phyloP scores from a whole-genome alignment of 2,329 filamentous ascomycete species.

The Phyllosticta citribraziliensis region DNA sequence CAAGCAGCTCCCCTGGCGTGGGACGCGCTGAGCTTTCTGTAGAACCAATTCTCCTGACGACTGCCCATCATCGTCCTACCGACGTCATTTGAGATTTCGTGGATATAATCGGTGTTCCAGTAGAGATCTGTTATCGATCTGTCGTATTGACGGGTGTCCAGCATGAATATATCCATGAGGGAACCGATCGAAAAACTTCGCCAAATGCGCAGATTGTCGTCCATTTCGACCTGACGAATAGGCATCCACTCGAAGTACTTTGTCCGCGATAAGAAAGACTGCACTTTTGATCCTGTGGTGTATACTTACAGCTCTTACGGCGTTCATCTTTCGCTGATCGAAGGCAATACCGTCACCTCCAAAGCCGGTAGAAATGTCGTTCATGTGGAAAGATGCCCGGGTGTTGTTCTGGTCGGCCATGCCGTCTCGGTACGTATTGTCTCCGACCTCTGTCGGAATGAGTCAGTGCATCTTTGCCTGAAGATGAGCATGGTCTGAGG shows the following conservation, averaged over 20 bases:
- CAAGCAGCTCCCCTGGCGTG: conserved; percentile 48
- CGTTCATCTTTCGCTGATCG: conserved; percentile 38
- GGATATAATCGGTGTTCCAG: conserved; percentile 54
- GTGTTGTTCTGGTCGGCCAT: conserved; percentile 33
- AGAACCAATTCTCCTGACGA: conserved; percentile 60
- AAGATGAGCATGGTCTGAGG: conserved; percentile 11
- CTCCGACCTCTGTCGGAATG: conserved; percentile 23
- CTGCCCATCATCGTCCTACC: conserved; percentile 61
- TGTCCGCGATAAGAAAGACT: neutral
- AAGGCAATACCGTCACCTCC: conserved; percentile 23
- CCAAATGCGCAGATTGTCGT: conserved; percentile 32
- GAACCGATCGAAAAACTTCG: conserved; percentile 33
- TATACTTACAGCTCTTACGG: conserved; percentile 25
- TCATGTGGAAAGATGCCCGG: conserved; percentile 30
- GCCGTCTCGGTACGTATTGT: conserved; percentile 35
- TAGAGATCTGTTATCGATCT: conserved; percentile 34
- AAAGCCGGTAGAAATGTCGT: conserved; percentile 15
- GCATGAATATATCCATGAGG: conserved; percentile 33
- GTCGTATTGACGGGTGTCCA: conserved; percentile 35
- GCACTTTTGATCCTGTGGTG: too few relatives aligned
- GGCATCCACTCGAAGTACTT: conserved; percentile 37
- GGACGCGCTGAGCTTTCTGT: conserved; percentile 43
- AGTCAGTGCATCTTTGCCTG: neutral
- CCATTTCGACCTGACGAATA: conserved; percentile 26
- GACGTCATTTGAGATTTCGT: conserved; percentile 55